phyloP scores from a whole-genome alignment of 208 protist genomes.

The Crithidia brevicula region DNA sequence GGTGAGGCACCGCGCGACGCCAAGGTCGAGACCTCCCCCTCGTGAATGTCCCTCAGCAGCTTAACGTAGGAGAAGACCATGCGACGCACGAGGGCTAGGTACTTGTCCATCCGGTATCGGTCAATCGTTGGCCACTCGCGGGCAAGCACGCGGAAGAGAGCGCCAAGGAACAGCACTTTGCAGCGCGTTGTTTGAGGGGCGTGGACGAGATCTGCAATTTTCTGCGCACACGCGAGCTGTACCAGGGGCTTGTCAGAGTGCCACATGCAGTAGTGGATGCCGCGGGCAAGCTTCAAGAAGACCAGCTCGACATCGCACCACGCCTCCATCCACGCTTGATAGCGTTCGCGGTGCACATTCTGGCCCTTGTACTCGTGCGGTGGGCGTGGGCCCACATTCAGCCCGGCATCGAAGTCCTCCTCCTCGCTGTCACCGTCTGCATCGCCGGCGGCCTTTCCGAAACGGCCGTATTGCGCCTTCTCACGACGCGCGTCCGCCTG shows the following conservation, averaged over 20 bases:
- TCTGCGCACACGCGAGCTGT: slow-evolving; percentile 83
- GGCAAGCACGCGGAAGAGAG: slow-evolving; percentile 76
- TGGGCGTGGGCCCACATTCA: slow-evolving; percentile 25
- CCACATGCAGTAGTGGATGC: slow-evolving; percentile 91
- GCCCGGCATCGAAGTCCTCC: slow-evolving; percentile 19
- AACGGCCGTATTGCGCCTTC: slow-evolving; percentile 44
- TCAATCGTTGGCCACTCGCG: slow-evolving; percentile 92
- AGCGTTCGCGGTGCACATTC: slow-evolving; percentile 48
- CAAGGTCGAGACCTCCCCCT: slow-evolving; percentile 8
- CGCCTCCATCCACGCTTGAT: slow-evolving; percentile 61
- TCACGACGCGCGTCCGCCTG: slow-evolving; percentile 41
- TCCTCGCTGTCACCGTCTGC: slow-evolving; percentile 34
- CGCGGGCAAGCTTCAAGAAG: slow-evolving; percentile 87
- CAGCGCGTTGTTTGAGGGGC: slow-evolving; percentile 47
- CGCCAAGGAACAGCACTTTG: slow-evolving; percentile 72
- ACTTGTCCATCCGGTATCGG: slow-evolving; percentile 92
- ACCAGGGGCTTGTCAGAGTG: slow-evolving; percentile 93
- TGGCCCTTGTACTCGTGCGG: slow-evolving; percentile 34
- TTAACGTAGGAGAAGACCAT: slow-evolving; percentile 60
- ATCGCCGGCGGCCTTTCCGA: slow-evolving; percentile 21
- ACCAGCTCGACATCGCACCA: slow-evolving; percentile 84
- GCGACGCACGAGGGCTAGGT: slow-evolving; percentile 82
- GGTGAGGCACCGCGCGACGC: slow-evolving; percentile 16
- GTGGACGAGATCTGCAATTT: slow-evolving; percentile 69
- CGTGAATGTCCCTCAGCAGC: slow-evolving; percentile 55